Evolutionary conservation across 2,329 filamentous ascomycete species (phyloP).

Genomic region (Botrytis porri): DNA sequence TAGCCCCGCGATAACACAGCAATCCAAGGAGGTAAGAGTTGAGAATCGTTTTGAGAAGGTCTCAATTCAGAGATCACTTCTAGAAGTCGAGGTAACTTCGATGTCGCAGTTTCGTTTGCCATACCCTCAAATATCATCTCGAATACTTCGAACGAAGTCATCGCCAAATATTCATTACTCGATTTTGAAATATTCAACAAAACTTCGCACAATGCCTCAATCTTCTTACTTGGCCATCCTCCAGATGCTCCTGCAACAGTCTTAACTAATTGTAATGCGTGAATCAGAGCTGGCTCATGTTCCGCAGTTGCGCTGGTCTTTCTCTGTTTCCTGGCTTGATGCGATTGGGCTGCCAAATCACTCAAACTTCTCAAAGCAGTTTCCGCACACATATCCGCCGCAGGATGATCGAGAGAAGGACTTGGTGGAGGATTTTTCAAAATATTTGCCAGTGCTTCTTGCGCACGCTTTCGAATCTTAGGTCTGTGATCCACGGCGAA

Average conservation of each 20-base stretch:
- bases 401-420: conserved; percentile 89
- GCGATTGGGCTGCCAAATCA: conserved; percentile 65
- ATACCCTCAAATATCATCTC: conserved; percentile 95
- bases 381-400: conserved; percentile 93
- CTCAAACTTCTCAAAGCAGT: conserved; percentile 78
- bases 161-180: conserved; percentile 92
- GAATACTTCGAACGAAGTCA: conserved; percentile 95
- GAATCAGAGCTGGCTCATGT: conserved; percentile 82
- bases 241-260: conserved; percentile 81
- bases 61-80: conserved; percentile 91
- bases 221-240: conserved; percentile 95
- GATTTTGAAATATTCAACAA: conserved; percentile 84
- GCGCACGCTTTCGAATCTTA: conserved; percentile 90
- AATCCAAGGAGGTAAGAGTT: conserved; percentile 93
- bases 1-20: conserved; percentile 92
- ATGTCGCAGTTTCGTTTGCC: conserved; percentile 78
- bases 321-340: conserved; percentile 65
- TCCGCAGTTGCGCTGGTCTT: conserved; percentile 51
- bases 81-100: conserved; percentile 83
- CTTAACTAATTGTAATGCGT: conserved; percentile 89
- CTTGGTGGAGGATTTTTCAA: conserved; percentile 84
- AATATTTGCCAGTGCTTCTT: conserved; percentile 82
- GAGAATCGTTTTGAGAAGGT: conserved; percentile 88
- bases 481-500: conserved; percentile 83
- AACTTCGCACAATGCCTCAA: conserved; percentile 86